A percentile compares a stretch with the other conserved stretches of the same genome.
phyloP scores from a whole-genome alignment of 805 yeast genomes.

The Myxozyma neotropica region DNA sequence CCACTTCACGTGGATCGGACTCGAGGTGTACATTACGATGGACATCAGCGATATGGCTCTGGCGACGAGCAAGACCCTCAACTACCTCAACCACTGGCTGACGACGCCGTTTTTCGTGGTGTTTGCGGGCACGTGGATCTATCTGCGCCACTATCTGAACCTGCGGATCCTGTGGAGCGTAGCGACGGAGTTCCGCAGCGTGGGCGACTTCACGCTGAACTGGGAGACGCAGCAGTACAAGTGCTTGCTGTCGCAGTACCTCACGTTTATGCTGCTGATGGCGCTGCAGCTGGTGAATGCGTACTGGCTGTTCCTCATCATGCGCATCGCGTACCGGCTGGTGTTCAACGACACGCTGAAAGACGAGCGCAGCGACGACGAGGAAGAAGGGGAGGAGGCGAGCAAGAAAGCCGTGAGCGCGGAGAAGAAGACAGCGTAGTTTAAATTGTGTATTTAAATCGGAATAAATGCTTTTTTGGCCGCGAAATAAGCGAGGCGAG shows the following conservation, averaged over 20 bases:
- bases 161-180: slow-evolving; percentile 80
- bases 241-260: slow-evolving; percentile 92
- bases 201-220: slow-evolving; percentile 78
- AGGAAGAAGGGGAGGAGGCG: slow-evolving; percentile 53
- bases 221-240: slow-evolving; percentile 93
- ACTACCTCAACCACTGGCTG: slow-evolving; percentile 71
- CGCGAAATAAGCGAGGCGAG: too few species aligned
- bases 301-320: slow-evolving; percentile 84
- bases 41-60: slow-evolving; percentile 91
- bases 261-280: slow-evolving; percentile 73
- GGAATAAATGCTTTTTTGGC: too few species aligned
- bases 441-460: not conserved
- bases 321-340: slow-evolving; percentile 73
- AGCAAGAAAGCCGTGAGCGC: slow-evolving; percentile 1
- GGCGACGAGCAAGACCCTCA: slow-evolving; percentile 80
- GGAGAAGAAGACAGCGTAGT: not conserved
- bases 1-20: slow-evolving; percentile 96
- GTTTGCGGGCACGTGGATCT: slow-evolving; percentile 78
- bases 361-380: slow-evolving; percentile 89
- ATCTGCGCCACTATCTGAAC: slow-evolving; percentile 85
- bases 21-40: slow-evolving; percentile 90
- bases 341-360: slow-evolving; percentile 60
- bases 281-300: slow-evolving; percentile 83
- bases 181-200: slow-evolving; percentile 76
- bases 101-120: slow-evolving; percentile 67